phyloP scores from a whole-genome alignment of 1,139 yeast species.

The Protomyces pachydermus region DNA sequence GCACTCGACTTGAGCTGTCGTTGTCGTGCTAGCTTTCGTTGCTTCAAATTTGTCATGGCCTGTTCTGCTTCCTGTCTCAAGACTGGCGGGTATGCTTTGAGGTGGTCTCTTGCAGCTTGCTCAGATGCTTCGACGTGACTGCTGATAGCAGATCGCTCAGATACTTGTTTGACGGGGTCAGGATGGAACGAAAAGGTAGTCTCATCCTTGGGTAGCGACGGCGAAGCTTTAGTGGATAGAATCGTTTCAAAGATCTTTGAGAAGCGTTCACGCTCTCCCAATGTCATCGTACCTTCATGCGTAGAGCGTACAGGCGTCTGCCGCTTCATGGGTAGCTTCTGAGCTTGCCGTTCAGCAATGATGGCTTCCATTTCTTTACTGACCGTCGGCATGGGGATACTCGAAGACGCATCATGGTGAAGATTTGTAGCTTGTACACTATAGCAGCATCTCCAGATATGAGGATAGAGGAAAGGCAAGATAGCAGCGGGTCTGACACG shows the following conservation, averaged over 20 bases:
- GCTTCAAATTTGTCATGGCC: slow-evolving; percentile 7
- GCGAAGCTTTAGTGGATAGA: background rate
- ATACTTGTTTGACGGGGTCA: background rate
- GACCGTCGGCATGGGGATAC: no score
- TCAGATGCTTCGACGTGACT: background rate
- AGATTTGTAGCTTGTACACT: no score
- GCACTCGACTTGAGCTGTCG: slow-evolving; percentile 13
- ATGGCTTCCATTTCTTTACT: background rate
- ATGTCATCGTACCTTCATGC: slow-evolving; percentile 10
- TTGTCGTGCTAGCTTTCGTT: slow-evolving; percentile 17
- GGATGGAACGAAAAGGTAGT: slow-evolving; percentile 1
- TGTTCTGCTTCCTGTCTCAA: slow-evolving; percentile 19
- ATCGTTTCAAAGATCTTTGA: slow-evolving; percentile 20
- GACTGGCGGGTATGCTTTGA: slow-evolving; percentile 29
- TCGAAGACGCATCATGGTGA: no score
- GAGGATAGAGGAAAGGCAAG: background rate
- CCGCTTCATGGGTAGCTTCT: background rate
- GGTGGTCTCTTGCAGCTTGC: background rate
- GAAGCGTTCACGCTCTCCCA: slow-evolving; percentile 19
- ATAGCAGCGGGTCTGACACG: background rate
- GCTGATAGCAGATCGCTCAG: background rate
- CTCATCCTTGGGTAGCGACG: background rate
- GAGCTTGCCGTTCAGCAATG: background rate
- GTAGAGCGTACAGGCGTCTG: background rate
- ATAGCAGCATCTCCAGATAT: background rate